Conservation (phyloP, 768 basidiomycete genomes). For the Crucibulum laeve region DNA sequence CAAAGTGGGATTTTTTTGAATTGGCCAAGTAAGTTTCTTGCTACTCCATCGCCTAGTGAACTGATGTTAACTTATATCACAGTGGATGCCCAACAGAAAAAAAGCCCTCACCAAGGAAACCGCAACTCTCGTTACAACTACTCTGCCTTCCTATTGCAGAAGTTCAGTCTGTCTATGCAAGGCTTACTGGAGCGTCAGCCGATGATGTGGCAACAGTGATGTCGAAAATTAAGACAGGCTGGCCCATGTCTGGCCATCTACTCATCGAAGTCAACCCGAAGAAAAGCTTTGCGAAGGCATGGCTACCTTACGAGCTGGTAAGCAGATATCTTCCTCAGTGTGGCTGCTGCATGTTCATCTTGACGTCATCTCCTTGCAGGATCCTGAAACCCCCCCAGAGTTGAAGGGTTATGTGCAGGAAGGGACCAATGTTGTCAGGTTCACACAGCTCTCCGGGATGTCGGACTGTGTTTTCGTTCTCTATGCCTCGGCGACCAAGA, state of each 20-base stretch:
- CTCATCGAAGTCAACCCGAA: slow-evolving; percentile 41
- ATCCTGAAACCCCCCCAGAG: slow-evolving; percentile 24
- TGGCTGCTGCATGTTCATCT: not conserved
- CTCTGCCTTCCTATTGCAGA: slow-evolving; percentile 25
- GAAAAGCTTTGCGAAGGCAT: slow-evolving; percentile 25
- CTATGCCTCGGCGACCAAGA: slow-evolving; percentile 28
- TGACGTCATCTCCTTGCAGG: slow-evolving; percentile 14
- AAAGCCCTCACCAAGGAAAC: slow-evolving; percentile 1
- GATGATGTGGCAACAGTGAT: slow-evolving; percentile 20
- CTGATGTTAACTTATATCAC: not conserved
- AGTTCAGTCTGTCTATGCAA: slow-evolving; percentile 14
- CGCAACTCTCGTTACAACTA: slow-evolving; percentile 27
- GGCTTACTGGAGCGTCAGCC: slow-evolving; percentile 12
- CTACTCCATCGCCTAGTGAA: no score
- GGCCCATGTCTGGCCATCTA: slow-evolving; percentile 43
- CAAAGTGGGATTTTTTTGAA: slow-evolving; percentile 24
- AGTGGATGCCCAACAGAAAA: not conserved
- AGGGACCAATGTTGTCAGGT: slow-evolving; percentile 43
- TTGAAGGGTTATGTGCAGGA: slow-evolving; percentile 34
- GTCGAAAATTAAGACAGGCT: slow-evolving; percentile 21
- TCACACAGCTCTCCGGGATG: slow-evolving; percentile 44
- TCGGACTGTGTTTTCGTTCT: slow-evolving; percentile 40
- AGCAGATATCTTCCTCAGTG: not conserved
- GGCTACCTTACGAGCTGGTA: slow-evolving; percentile 42
- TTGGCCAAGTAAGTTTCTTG: slow-evolving; percentile 10